These are phyloP conservation scores for Thinopyrum elongatum DNA, from an alignment of 176 grass and related monocot species.

Conservation along the genomic window DNA sequence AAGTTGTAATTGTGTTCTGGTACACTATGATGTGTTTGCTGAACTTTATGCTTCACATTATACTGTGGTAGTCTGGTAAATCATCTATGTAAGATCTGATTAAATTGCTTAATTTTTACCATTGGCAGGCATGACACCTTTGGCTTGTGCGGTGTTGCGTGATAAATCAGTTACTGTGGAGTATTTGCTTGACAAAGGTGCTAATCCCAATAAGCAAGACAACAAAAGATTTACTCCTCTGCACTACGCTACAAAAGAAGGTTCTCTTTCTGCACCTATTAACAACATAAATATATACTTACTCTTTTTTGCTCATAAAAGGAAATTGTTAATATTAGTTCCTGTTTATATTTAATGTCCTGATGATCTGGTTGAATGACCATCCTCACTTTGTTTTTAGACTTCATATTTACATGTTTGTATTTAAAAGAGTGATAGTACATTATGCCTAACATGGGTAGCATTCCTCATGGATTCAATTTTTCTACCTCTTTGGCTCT, in stretches of 20 bases:
- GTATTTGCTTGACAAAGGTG: conserved; percentile 42
- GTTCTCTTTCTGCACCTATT: conserved; percentile 7
- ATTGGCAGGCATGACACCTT: conserved; percentile 35
- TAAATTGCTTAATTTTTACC: conserved; percentile 1
- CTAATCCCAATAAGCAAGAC: conserved; percentile 35
- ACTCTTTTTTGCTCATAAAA: neutral
- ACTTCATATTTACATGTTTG: neutral
- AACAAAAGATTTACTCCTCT: conserved; percentile 26
- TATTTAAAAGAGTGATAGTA: neutral
- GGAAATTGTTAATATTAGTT: neutral
- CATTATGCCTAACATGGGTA: neutral
- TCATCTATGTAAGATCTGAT: neutral
- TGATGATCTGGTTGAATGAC: neutral
- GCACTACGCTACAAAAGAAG: conserved; percentile 32
- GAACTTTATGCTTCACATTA: neutral
- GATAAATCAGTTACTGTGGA: conserved; percentile 23
- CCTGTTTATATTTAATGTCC: neutral
- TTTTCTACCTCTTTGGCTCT: neutral
- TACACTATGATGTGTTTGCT: neutral
- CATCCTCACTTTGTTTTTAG: neutral
- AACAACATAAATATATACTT: neutral
- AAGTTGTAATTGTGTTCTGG: neutral
- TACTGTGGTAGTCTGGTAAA: neutral
- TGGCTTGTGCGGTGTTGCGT: conserved; percentile 24
- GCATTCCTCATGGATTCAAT: neutral